phyloP scores from a whole-genome alignment of 2,329 filamentous ascomycete species.

The Apiospora sp. region DNA sequence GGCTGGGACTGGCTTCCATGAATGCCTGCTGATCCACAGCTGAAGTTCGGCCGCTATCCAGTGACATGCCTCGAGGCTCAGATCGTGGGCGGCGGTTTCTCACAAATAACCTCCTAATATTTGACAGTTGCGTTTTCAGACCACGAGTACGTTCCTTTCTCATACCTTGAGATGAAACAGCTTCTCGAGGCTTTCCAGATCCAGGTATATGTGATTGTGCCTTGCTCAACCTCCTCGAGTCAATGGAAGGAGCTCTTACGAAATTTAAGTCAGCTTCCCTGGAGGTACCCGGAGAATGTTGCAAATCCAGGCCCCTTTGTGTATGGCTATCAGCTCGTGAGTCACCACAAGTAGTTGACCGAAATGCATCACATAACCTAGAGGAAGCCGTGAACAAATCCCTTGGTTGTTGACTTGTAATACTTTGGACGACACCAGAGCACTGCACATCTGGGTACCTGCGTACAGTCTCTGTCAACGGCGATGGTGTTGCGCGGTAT shows the following conservation, averaged over 20 bases:
- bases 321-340: not conserved
- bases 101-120: not conserved
- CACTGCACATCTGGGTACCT: constrained; percentile 31
- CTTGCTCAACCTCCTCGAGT: not conserved
- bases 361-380: constrained; percentile 27
- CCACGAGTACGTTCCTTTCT: not conserved
- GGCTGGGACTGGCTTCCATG: constrained; percentile 23
- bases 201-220: not conserved
- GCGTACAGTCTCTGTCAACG: constrained; percentile 36
- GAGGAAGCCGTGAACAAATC: constrained; percentile 38
- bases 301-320: not conserved
- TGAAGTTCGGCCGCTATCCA: not conserved
- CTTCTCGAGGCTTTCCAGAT: not conserved
- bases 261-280: not conserved
- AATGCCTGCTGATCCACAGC: constrained; percentile 17
- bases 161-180: not conserved
- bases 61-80: constrained; percentile 10
- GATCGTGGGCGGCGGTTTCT: not conserved
- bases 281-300: not conserved
- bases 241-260: not conserved
- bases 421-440: constrained; percentile 31
- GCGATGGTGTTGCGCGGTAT: constrained; percentile 13
- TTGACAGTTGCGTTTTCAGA: constrained; percentile 12
- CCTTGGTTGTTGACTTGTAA: constrained; percentile 33
- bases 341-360: constrained; percentile 2